These are phyloP conservation scores for Scedosporium dehoogii DNA, from an alignment of 2,329 filamentous ascomycete species.

Conservation along the genomic window DNA sequence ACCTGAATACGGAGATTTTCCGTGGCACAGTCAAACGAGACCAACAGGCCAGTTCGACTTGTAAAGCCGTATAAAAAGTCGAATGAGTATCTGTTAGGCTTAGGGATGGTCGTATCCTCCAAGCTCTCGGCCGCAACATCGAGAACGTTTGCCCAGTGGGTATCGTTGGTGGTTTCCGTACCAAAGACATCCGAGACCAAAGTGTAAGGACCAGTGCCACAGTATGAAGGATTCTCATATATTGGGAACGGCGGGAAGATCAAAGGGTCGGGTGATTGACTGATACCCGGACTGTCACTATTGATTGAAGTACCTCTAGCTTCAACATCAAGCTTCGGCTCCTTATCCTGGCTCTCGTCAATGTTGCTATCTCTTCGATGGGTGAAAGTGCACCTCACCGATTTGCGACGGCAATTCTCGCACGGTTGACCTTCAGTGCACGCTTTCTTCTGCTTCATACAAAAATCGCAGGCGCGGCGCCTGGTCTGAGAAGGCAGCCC, in stretches of 20 bases:
- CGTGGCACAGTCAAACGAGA: constrained; percentile 25
- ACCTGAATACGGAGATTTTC: constrained; percentile 18
- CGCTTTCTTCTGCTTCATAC: constrained; percentile 65
- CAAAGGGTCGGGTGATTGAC: too few relatives aligned
- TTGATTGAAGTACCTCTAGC: too few relatives aligned
- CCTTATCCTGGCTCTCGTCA: neutral
- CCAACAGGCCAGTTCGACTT: constrained; percentile 22
- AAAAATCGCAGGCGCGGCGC: constrained; percentile 29
- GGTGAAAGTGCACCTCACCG: constrained; percentile 45
- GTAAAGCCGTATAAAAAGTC: constrained; percentile 24
- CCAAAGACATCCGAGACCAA: too few relatives aligned
- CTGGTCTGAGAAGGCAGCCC: constrained; percentile 10
- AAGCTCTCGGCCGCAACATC: too few relatives aligned
- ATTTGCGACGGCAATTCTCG: constrained; percentile 49
- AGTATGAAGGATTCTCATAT: too few relatives aligned
- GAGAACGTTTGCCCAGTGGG: too few relatives aligned
- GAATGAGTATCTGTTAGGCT: constrained; percentile 9
- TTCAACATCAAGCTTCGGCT: neutral
- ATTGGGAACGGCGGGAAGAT: too few relatives aligned
- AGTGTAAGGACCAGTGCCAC: too few relatives aligned
- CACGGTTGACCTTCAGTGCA: constrained; percentile 68
- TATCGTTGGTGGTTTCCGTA: too few relatives aligned
- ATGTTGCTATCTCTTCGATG: neutral
- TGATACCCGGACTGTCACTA: too few relatives aligned
- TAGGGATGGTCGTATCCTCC: neutral